Conservation (phyloP, 2,329 filamentous ascomycete species). For the Dactylella cylindrospora region DNA sequence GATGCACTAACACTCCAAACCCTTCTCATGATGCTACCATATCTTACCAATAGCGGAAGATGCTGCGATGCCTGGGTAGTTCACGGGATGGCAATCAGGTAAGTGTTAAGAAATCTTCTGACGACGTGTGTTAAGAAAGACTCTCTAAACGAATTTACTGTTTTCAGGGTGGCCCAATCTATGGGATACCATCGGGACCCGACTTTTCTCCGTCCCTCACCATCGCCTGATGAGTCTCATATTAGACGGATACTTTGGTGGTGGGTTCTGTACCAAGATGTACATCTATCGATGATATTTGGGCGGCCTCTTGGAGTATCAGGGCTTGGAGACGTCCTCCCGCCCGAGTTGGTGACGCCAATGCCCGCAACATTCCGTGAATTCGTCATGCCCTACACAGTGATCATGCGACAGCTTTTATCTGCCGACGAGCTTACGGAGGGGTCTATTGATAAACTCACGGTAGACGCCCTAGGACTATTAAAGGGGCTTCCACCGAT, state of each 20-base stretch:
- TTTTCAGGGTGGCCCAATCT: constrained; percentile 31
- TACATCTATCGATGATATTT: constrained; percentile 41
- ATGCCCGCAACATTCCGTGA: constrained; percentile 35
- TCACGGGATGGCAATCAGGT: constrained; percentile 39
- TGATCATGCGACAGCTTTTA: constrained; percentile 32
- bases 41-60: constrained; percentile 40
- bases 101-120: neutral
- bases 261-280: constrained; percentile 42
- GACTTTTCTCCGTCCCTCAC: constrained; percentile 22
- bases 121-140: neutral
- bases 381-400: constrained; percentile 39
- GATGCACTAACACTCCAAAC: constrained; percentile 26
- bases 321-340: constrained; percentile 32
- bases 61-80: constrained; percentile 42
- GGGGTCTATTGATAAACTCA: constrained; percentile 14
- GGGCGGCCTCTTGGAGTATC: constrained; percentile 35
- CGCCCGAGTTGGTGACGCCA: constrained; percentile 28
- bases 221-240: constrained; percentile 24
- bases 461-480: constrained; percentile 9
- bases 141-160: neutral
- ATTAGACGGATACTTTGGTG: constrained; percentile 38
- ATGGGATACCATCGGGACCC: constrained; percentile 40
- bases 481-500: constrained; percentile 11
- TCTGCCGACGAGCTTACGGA: constrained; percentile 28
- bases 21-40: constrained; percentile 38